Base-by-base conservation (phyloP, 2,329 filamentous ascomycete genomes). In the Alternaria panax region DNA sequence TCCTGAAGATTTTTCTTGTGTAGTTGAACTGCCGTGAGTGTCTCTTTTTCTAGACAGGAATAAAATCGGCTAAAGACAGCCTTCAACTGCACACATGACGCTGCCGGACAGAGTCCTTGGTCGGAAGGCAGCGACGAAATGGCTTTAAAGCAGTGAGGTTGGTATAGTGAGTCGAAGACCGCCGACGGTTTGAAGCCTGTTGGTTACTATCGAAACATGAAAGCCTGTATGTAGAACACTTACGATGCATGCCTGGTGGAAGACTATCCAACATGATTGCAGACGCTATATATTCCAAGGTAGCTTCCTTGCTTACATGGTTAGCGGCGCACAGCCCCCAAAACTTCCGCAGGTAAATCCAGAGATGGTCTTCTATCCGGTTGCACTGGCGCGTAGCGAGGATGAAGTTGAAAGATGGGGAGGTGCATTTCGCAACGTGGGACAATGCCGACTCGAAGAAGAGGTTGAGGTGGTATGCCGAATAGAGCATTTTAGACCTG, bases 371-470 rank as follows among this genome's bases (percentile, higher is more conserved):
- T 34, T 66, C 40, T 57, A 63, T 28, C 36, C 11, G 11, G 40
- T 66, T 65, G 16, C 20, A 24, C 18, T 59, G 7, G 40, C 28
- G 43, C 11, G 40, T 54, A 41, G 62, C 52, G 24, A 51, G n/a
- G 32, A 63, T 51, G 45, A 61, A 60, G 34, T 59, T 51, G 30
- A 63, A 63, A 11, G 28, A n/a, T 40, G 12, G 9, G 27, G 43
- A 27, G 18, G 12, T 8, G 20, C 22, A 63, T 46, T 16, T 53
- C 20, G 34, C 48, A 42, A 47, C 12, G 11, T 65, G 28, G 14
- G 40, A 14, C 46, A 64, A 43, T 51, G 28, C 62, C 20, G 8
- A 20, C 45, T 67, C 20, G 20, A 62, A 66, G 20, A 65, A 54
- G 27, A 42, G 14, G 12, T 57, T 60, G 4, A 64, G 54, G 50